These are phyloP conservation scores for Medicago lupulina DNA, from an alignment of 306 rosid species.

Conservation along the genomic window DNA sequence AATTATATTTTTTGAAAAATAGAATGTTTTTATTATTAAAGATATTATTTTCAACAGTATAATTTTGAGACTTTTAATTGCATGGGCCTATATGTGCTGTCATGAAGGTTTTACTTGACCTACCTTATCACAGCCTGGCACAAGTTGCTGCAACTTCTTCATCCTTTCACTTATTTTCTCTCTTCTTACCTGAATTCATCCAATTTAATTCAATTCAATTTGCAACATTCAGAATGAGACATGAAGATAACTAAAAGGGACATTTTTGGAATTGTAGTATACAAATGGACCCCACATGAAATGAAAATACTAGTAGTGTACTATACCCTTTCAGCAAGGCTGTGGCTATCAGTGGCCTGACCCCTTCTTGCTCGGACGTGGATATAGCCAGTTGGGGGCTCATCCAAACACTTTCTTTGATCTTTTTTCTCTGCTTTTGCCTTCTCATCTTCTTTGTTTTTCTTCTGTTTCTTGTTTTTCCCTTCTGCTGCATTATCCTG, in stretches of 20 bases:
- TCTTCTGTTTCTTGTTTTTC: slow-evolving; percentile 68
- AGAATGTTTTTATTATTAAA: not conserved
- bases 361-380: slow-evolving; percentile 99
- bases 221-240: slow-evolving; percentile 33
- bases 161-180: slow-evolving; percentile 95
- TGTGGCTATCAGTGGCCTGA: slow-evolving; percentile 96
- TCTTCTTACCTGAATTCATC: slow-evolving; percentile 76
- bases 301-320: not conserved
- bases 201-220: not conserved
- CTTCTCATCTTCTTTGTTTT: slow-evolving; percentile 52
- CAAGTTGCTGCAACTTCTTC: slow-evolving; percentile 83
- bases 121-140: slow-evolving; percentile 97
- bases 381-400: slow-evolving; percentile 78
- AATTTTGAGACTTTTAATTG: not conserved
- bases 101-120: slow-evolving; percentile 62
- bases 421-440: slow-evolving; percentile 49
- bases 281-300: not conserved
- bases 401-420: slow-evolving; percentile 54
- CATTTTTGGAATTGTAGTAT: slow-evolving; percentile 24
- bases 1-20: not conserved
- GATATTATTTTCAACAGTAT: not conserved
- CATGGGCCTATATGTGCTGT: slow-evolving; percentile 37
- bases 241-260: slow-evolving; percentile 37
- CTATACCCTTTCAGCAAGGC: slow-evolving; percentile 97
- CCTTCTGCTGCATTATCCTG: slow-evolving; percentile 45